Evolutionary conservation across 2,329 filamentous ascomycete genomes (phyloP), one percentile per base, ranked within the genome.

Genomic region (Xylariaceae sp.): DNA sequence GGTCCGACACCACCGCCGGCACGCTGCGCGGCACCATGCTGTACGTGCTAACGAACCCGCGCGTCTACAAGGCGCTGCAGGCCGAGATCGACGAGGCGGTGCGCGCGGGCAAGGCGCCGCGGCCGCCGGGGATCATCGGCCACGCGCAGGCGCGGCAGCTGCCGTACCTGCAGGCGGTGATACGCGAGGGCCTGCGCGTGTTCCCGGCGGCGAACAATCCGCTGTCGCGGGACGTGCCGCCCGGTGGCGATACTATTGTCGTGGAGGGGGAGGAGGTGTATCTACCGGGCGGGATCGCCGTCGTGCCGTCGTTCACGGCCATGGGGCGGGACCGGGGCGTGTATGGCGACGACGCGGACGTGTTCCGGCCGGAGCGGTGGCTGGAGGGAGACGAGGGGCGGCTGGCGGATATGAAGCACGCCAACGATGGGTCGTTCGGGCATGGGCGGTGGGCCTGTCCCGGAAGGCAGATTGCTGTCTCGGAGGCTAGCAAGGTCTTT

Each of bases 1-100:
- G 78, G 1, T 74, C 75, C 0, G 78, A 81, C 47, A 79, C 76
- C 1, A 75, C 74, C 0, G 71, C 74, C 0, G 72, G 67, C 0
- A 70, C 68, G 0, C 61, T 81, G 2, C 66, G 70, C 0, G 62
- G 67, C 19, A 70, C 64, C 7, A 37, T 76, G 22, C 65, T 74
- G 19, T 69, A 70, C 50, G 52, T 77, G 33, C 64, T 71, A n/a
- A 71, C 65, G 3, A 68, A 69, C 31, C 69, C 69, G 0, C 58
- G 60, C 0, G 64, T 73, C 0, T 65, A 72, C 42, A 44, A 49
- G 2, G 64, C 63, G 16, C 55, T 78, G 2, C 67, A 64, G 43
- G 59, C 45, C 0, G 74, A 81, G 47, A 47, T 49, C 19, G 44
- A 46, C 16, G 36, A 42, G 4, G 38, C 46, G 3, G 68, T 74